Base-by-base conservation (phyloP, 75 land plant species). In the Selaginella tamariscina region DNA sequence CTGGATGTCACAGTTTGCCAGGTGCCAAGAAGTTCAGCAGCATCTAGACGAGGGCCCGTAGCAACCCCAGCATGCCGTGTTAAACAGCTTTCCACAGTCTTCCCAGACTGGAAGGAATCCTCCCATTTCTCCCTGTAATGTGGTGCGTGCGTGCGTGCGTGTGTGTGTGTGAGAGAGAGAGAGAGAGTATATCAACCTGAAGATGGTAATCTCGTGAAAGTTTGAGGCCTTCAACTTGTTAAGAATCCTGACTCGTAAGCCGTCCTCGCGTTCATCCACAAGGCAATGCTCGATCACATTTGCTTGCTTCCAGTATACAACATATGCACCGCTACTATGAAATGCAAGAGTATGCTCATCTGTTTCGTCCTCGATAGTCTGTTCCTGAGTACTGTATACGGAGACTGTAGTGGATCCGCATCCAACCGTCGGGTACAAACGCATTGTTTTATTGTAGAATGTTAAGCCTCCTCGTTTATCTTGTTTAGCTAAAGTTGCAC, bases 391-490 rank as follows among this genome's bases (percentile, higher is more conserved):
- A 66, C 78, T 81, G 65, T 84, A 78, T 15, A 65, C 30, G 26
- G 95, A 84, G 24, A 89, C 94, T 63, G 97, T 89, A 79, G 88
- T 93, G 20, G 97, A 94, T 74, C 88, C 97, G 68, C 95, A 88
- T 22, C 95, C 95, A 21, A 92, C 97, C 0, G 94, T 88, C 0
- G 95, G 97, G 31, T 78, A 80, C 18, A 92, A 72, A 73, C 79
- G 83, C 22, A 84, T 81, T 24, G 72, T 21, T 76, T 82, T 92
- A 72, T 84, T 84, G 24, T 28, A 24, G 32, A 92, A 66, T n/a
- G n/a, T n/a, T n/a, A n/a, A n/a, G n/a, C n/a, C n/a, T 21, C 31
- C 0, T 26, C 67, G 32, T 5, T 64, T 44, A 1, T 69, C 71
- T 32, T 70, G 73, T 27, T 79, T 68, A 22, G 97, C 88, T 30